phyloP scores from a whole-genome alignment of 352 stramenopile species.

The Phytopythium mirpurense region DNA sequence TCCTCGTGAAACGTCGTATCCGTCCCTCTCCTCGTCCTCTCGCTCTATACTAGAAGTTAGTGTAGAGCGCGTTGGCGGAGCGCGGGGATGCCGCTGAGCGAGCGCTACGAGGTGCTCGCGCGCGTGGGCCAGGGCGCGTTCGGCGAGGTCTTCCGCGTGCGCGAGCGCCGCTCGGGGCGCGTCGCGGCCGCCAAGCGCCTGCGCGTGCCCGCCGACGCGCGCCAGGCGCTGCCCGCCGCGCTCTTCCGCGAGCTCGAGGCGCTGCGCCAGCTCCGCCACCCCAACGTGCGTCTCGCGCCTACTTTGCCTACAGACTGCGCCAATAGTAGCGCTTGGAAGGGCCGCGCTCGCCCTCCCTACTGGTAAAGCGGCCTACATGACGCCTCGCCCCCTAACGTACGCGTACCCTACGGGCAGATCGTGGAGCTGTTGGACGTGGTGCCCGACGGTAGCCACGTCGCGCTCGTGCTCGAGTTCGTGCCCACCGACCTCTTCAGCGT shows the following conservation, averaged over 20 bases:
- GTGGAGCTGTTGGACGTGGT: slow-evolving; percentile 61
- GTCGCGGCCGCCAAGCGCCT: slow-evolving; percentile 60
- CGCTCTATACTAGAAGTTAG: too few species aligned
- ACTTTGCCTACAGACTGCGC: too few species aligned
- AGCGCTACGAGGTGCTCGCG: slow-evolving; percentile 57
- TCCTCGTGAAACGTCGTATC: too few species aligned
- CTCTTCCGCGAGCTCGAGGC: slow-evolving; percentile 77
- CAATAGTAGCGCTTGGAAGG: too few species aligned
- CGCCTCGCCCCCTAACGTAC: too few species aligned
- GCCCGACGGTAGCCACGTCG: slow-evolving; percentile 47
- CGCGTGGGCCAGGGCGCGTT: slow-evolving; percentile 69
- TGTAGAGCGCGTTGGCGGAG: too few species aligned
- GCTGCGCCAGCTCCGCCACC: slow-evolving; percentile 65
- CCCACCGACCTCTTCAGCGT: slow-evolving; percentile 54
- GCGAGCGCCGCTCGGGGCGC: slow-evolving; percentile 31
- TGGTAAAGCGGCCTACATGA: too few species aligned
- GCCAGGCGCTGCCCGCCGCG: slow-evolving; percentile 40
- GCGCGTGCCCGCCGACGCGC: slow-evolving; percentile 38
- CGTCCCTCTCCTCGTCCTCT: too few species aligned
- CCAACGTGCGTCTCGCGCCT: slow-evolving; percentile 36
- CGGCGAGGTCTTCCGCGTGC: slow-evolving; percentile 54
- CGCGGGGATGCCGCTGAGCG: slow-evolving; percentile 15
- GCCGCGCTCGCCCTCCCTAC: too few species aligned
- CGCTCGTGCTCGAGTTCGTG: slow-evolving; percentile 72
- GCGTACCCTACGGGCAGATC: slow-evolving; percentile 21